These are phyloP conservation scores for Paspalum notatum DNA, from an alignment of 176 grass and related monocot species.

Conservation along the genomic window DNA sequence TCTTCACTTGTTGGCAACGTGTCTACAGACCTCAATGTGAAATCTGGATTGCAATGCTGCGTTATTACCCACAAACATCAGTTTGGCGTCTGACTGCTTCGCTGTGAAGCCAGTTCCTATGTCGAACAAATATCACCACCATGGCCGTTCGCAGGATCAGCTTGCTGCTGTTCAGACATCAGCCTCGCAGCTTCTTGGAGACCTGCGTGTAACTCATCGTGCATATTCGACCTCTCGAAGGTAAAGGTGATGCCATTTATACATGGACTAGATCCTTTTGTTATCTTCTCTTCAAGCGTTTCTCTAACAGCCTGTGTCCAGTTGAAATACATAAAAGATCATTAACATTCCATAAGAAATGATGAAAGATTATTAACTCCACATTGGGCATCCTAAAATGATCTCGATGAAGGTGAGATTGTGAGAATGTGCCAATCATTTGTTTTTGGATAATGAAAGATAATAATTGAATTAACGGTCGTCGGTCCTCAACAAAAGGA, in stretches of 20 bases:
- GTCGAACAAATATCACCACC: conserved; percentile 27
- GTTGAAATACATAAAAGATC: conserved; percentile 5
- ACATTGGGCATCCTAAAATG: neutral
- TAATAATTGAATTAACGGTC: conserved; percentile 1
- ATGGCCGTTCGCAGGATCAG: conserved; percentile 21
- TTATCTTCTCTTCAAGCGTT: conserved; percentile 54
- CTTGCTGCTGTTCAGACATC: conserved; percentile 17
- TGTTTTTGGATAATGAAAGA: neutral
- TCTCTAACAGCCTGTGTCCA: conserved; percentile 60
- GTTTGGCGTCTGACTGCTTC: conserved; percentile 8
- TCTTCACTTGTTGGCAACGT: conserved; percentile 22
- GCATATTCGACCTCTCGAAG: conserved; percentile 63
- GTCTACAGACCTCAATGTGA: conserved; percentile 43
- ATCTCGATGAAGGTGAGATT: neutral
- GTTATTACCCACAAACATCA: conserved; percentile 41
- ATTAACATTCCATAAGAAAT: conserved; percentile 12
- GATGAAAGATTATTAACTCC: too few species aligned
- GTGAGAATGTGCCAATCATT: neutral
- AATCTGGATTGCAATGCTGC: neutral
- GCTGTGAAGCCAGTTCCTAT: conserved; percentile 16
- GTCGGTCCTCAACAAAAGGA: conserved; percentile 27
- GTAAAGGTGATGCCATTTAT: conserved; percentile 48
- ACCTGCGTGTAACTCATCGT: conserved; percentile 63
- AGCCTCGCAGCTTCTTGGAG: conserved; percentile 58
- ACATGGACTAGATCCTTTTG: conserved; percentile 42